Evolutionary conservation across 208 protist species (phyloP), one percentile per base, ranked within the genome.

Genomic region (Acanthamoeba triangularis): DNA sequence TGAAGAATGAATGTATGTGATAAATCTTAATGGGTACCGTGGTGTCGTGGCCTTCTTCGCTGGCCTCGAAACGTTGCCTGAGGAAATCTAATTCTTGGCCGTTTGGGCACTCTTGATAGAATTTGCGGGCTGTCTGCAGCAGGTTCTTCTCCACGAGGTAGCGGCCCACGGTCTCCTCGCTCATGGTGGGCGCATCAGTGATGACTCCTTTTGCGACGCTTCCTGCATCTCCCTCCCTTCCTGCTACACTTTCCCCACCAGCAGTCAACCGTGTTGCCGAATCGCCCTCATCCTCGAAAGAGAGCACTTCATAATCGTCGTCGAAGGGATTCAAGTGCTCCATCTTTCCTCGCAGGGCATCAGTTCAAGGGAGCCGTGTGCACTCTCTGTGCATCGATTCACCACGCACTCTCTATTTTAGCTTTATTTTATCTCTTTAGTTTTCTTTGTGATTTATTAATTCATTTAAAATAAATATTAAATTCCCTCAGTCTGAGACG

Each of bases 121-220:
- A 65, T 30, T 95, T 84, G 52, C 93, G 85, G 20, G 94, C 94
- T 0, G 94, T 95, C n/a, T 93, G 82, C 47, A 61, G 37, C n/a
- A 93, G 63, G 6, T 84, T n/a, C 52, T 44, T 74, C n/a, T 80
- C 49, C 41, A 95, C n/a, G 16, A 95, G 84, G 25, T 49, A 80
- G 8, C 67, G 13, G 25, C 56, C 94, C 20, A 95, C 80, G 30
- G 18, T 7, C 65, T 94, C 90, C 11, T 94, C 90, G 56, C 25
- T 59, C 14, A 85, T 4, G 30, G 18, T 23, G 13, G 33, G 14
- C 65, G 65, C 65, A n/a, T n/a, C 65, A 23, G 65, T 23, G 25
- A 2, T 74, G 7, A 16, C n/a, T 2, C n/a, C 33, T 74, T 3
- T 23, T 2, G 61, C 25, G 18, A 2, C 61, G 61, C 25, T 67